These are phyloP conservation scores for Taiozyma sp. DNA, from an alignment of 1,139 yeast genomes.

Conservation along the genomic window DNA sequence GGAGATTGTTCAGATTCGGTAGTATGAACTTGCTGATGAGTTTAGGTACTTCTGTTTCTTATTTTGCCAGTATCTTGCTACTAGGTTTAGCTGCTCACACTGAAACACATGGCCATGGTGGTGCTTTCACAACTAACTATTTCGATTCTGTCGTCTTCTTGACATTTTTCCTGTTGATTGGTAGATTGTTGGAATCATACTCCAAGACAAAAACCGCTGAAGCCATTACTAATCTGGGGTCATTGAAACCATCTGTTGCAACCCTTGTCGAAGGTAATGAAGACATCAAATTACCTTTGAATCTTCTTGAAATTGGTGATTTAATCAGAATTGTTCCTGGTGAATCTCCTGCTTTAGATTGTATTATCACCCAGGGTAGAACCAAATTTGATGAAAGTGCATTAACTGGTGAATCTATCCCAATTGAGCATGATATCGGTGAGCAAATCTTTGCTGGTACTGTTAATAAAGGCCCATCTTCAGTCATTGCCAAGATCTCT, in stretches of 20 bases:
- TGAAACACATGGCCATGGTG: conserved; percentile 12
- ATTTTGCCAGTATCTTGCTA: conserved; percentile 61
- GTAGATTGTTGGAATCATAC: conserved; percentile 61
- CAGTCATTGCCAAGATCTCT: conserved; percentile 53
- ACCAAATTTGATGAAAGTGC: conserved; percentile 74
- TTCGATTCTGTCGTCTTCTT: conserved; percentile 78
- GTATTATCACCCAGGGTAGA: conserved; percentile 52
- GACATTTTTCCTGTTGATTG: conserved; percentile 65
- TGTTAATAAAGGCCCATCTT: conserved; percentile 51
- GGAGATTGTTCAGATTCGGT: conserved; percentile 63
- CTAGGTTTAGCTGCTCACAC: conserved; percentile 46
- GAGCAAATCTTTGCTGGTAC: conserved; percentile 75
- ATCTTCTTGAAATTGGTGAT: conserved; percentile 62
- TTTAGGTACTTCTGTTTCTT: conserved; percentile 69
- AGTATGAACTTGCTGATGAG: conserved; percentile 74
- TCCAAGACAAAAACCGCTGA: conserved; percentile 66
- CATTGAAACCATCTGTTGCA: conserved; percentile 48
- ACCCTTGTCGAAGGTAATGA: conserved; percentile 38
- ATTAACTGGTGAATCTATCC: conserved; percentile 66
- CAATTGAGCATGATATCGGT: conserved; percentile 41
- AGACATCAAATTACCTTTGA: conserved; percentile 40
- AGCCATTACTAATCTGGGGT: conserved; percentile 51
- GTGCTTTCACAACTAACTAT: conserved; percentile 58
- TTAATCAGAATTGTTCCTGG: conserved; percentile 56
- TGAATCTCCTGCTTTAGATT: conserved; percentile 70